phyloP scores from a whole-genome alignment of 345 rosid species.

The Barbarea vulgaris region DNA sequence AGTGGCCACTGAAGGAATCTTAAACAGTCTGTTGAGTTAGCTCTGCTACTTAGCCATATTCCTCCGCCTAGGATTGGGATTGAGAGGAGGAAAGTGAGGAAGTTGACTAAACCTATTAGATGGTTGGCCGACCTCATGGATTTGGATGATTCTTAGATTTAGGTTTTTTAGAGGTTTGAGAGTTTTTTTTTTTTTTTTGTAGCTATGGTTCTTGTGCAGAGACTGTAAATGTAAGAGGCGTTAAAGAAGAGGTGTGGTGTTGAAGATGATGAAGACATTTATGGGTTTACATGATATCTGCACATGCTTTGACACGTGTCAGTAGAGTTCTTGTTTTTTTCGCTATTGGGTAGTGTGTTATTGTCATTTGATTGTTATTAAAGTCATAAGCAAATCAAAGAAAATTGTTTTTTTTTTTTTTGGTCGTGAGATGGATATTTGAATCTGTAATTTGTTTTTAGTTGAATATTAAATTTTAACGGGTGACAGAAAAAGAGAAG shows the following conservation, averaged over 20 bases:
- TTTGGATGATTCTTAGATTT: neutral
- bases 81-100: constrained; percentile 75
- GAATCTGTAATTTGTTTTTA: too few relatives aligned
- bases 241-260: constrained; percentile 16
- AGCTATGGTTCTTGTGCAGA: constrained; percentile 25
- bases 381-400: neutral
- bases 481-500: neutral
- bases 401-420: neutral
- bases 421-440: constrained; percentile 10
- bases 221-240: constrained; percentile 16
- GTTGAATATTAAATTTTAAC: neutral
- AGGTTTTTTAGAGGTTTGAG: neutral
- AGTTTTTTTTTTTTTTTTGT: neutral
- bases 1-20: constrained; percentile 80
- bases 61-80: constrained; percentile 85
- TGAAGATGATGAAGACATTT: constrained; percentile 10
- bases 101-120: constrained; percentile 75
- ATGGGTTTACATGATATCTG: constrained; percentile 23
- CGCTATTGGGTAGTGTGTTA: constrained; percentile 16
- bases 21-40: constrained; percentile 71
- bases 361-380: constrained; percentile 7
- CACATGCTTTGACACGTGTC: constrained; percentile 39
- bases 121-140: constrained; percentile 66
- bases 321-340: neutral
- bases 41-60: constrained; percentile 74